These are phyloP conservation scores for Saccharomycopsis oosterbeekiorum DNA, from an alignment of 805 yeast species.

Conservation along the genomic window DNA sequence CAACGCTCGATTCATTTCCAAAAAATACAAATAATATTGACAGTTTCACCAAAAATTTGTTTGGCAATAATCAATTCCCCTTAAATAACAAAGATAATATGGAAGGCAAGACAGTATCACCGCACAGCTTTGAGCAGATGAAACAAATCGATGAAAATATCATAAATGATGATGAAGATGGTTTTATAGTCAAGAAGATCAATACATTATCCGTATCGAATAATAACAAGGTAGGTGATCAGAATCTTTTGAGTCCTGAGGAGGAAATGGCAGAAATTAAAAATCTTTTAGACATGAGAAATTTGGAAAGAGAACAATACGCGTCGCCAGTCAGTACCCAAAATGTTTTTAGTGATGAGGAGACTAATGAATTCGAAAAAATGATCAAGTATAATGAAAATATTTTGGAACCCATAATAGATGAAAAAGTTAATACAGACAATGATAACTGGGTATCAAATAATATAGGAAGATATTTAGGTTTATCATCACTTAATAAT, in stretches of 20 bases:
- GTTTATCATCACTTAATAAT: neutral
- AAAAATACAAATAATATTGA: neutral
- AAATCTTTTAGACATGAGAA: constrained; percentile 6
- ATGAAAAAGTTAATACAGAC: neutral
- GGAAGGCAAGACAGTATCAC: neutral
- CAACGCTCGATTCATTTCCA: neutral
- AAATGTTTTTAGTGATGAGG: constrained; percentile 8
- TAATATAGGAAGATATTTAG: neutral
- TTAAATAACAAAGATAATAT: neutral
- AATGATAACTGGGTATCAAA: neutral
- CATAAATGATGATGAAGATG: neutral
- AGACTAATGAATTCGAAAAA: constrained; percentile 7
- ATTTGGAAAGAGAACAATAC: neutral
- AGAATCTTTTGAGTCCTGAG: constrained; percentile 1
- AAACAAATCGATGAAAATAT: neutral
- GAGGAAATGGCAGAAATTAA: constrained; percentile 11
- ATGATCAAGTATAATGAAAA: constrained; percentile 2
- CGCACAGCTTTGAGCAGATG: neutral
- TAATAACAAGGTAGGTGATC: neutral
- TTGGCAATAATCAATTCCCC: neutral
- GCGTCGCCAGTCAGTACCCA: neutral
- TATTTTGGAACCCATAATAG: neutral
- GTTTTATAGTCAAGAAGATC: neutral
- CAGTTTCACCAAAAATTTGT: neutral
- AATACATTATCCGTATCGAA: neutral